These are phyloP conservation scores for Solanum hybrid DNA, from an alignment of 305 asterid species.

Conservation along the genomic window DNA sequence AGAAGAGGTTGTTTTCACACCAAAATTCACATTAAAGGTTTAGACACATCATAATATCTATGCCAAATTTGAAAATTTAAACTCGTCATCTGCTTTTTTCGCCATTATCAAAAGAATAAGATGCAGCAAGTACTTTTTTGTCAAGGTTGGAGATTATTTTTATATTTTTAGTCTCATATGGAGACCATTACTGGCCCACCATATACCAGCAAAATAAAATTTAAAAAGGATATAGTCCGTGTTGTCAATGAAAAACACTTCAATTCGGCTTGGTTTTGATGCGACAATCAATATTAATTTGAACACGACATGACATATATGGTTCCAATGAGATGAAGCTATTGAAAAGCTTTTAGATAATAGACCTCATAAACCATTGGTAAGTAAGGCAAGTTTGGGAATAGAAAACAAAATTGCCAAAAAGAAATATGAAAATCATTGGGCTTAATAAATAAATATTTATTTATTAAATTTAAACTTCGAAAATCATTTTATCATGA, in stretches of 20 bases:
- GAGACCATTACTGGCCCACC: neutral
- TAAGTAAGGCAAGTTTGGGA: neutral
- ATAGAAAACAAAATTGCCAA: neutral
- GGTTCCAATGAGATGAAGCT: neutral
- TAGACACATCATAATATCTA: neutral
- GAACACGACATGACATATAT: neutral
- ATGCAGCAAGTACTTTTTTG: no score
- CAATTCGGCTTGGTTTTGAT: neutral
- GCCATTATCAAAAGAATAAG: no score
- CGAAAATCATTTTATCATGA: neutral
- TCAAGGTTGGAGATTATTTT: neutral
- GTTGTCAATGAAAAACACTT: neutral
- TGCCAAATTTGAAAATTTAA: neutral
- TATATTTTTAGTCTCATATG: no score
- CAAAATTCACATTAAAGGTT: neutral
- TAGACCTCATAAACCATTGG: neutral
- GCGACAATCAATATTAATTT: no score
- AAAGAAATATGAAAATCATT: neutral
- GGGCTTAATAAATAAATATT: neutral
- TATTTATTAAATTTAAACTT: neutral
- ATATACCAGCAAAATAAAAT: neutral
- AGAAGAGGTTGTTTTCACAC: neutral
- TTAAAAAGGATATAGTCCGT: neutral
- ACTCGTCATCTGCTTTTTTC: no score
- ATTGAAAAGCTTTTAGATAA: no score